phyloP scores from a whole-genome alignment of 202 grass and related monocot species.

The Hordeum pubiflorum region DNA sequence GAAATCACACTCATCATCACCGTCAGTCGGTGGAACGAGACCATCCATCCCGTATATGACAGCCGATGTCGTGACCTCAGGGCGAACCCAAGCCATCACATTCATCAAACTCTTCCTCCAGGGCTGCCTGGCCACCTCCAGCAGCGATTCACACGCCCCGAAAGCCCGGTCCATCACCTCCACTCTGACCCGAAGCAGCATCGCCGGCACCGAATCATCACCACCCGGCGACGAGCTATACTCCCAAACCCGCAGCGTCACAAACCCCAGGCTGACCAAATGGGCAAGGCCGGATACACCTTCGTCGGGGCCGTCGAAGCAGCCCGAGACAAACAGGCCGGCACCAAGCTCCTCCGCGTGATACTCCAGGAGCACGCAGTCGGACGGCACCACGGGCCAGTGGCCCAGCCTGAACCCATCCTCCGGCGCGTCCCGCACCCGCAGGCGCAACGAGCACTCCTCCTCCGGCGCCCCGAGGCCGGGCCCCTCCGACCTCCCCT shows the following conservation, averaged over 20 bases:
- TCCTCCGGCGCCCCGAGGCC: conserved; percentile 23
- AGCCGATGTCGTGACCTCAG: conserved; percentile 60
- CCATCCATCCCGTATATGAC: conserved; percentile 46
- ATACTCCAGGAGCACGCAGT: conserved; percentile 56
- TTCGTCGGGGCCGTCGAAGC: conserved; percentile 72
- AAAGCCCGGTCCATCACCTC: conserved; percentile 65
- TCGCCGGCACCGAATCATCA: background rate
- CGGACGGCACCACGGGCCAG: conserved; percentile 55
- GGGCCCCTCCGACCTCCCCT: background rate
- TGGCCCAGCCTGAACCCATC: conserved; percentile 61
- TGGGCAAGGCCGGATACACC: conserved; percentile 63
- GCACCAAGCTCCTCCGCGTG: background rate
- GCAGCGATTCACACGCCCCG: conserved; percentile 47
- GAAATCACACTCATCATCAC: conserved; percentile 13
- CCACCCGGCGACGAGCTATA: background rate
- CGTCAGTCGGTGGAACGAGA: conserved; percentile 17
- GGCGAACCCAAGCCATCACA: conserved; percentile 77
- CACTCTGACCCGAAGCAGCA: conserved; percentile 52
- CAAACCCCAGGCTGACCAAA: conserved; percentile 57
- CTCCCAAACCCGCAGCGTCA: conserved; percentile 33
- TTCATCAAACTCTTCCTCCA: conserved; percentile 94
- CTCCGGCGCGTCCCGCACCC: conserved; percentile 46
- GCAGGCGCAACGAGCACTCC: conserved; percentile 41
- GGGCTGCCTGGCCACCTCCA: conserved; percentile 68
- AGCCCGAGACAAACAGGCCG: conserved; percentile 36